phyloP scores from a whole-genome alignment of 768 basidiomycete species.

The Russula vinacea region DNA sequence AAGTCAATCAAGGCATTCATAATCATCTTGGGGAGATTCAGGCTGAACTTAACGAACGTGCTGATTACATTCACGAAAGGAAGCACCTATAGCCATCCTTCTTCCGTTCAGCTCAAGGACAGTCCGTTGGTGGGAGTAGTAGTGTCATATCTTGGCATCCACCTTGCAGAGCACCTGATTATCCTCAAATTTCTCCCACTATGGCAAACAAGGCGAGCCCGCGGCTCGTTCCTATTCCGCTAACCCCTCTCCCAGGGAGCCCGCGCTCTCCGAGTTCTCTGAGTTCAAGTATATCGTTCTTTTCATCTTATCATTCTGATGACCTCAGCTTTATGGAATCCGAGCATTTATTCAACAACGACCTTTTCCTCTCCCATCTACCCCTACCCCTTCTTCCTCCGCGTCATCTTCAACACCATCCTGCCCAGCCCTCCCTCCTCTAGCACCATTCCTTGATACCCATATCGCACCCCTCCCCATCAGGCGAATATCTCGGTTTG shows the following conservation, averaged over 20 bases:
- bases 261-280: no score
- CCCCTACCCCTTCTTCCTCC: slow-evolving; percentile 33
- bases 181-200: slow-evolving; percentile 15
- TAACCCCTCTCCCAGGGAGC: no score
- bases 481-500: slow-evolving; percentile 38
- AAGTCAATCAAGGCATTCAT: slow-evolving; percentile 55
- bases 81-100: slow-evolving; percentile 8
- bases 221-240: slow-evolving; percentile 35
- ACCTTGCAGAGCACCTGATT: slow-evolving; percentile 29
- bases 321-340: no score
- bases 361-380: slow-evolving; percentile 6
- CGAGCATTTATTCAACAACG: slow-evolving; percentile 34
- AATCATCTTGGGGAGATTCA: slow-evolving; percentile 68
- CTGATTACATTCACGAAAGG: slow-evolving; percentile 34
- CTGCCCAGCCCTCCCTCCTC: slow-evolving; percentile 23
- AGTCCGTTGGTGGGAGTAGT: slow-evolving; percentile 33
- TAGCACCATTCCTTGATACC: slow-evolving; percentile 16
- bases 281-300: no score
- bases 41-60: slow-evolving; percentile 60
- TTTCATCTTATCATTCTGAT: no score
- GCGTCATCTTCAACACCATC: slow-evolving; percentile 40
- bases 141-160: slow-evolving; percentile 37
- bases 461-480: slow-evolving; percentile 19
- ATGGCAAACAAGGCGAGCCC: slow-evolving; percentile 13
- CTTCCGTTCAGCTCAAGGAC: slow-evolving; percentile 8